Percentiles rank a stretch among this genome's conserved stretches.
Evolutionary conservation across 805 yeast species (phyloP).

Genomic region (Zygosaccharomyces lentus): DNA sequence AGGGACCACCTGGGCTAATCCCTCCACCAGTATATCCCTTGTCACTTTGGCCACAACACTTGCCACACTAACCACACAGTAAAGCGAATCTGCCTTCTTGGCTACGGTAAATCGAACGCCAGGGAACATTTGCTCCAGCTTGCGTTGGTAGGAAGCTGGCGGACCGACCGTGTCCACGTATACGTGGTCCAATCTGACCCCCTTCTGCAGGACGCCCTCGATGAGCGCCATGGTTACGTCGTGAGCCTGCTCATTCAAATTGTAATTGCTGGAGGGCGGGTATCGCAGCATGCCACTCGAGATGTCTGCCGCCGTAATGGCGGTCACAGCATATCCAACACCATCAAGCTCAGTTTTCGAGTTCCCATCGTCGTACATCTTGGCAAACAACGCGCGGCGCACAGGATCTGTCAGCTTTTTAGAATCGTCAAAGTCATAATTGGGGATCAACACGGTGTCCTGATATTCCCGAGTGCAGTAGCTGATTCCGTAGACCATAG

Average conservation of each 20-base stretch:
- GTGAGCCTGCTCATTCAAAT: slow-evolving; percentile 94
- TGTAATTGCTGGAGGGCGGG: slow-evolving; percentile 45
- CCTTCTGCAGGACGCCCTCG: slow-evolving; percentile 53
- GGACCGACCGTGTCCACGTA: slow-evolving; percentile 98
- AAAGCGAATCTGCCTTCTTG: slow-evolving; percentile 91
- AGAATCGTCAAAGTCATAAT: slow-evolving; percentile 88
- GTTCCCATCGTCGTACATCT: slow-evolving; percentile 44
- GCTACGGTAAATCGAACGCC: slow-evolving; percentile 69
- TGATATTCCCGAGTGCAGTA: slow-evolving; percentile 60
- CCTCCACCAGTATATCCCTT: slow-evolving; percentile 55
- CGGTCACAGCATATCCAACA: slow-evolving; percentile 85
- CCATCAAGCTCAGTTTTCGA: slow-evolving; percentile 43
- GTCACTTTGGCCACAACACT: slow-evolving; percentile 96
- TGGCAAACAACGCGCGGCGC: slow-evolving; percentile 57
- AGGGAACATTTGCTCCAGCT: slow-evolving; percentile 68
- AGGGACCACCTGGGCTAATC: slow-evolving; percentile 12
- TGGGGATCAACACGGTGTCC: slow-evolving; percentile 43
- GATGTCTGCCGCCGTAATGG: slow-evolving; percentile 83
- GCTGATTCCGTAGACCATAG: slow-evolving; percentile 93
- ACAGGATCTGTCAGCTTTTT: slow-evolving; percentile 73
- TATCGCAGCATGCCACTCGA: slow-evolving; percentile 82
- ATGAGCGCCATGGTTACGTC: slow-evolving; percentile 85
- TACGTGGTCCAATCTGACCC: slow-evolving; percentile 63
- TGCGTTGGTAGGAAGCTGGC: slow-evolving; percentile 75
- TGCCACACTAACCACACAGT: slow-evolving; percentile 91